phyloP scores from a whole-genome alignment of 2,329 filamentous ascomycete genomes.

The Clonostachys byssicola region DNA sequence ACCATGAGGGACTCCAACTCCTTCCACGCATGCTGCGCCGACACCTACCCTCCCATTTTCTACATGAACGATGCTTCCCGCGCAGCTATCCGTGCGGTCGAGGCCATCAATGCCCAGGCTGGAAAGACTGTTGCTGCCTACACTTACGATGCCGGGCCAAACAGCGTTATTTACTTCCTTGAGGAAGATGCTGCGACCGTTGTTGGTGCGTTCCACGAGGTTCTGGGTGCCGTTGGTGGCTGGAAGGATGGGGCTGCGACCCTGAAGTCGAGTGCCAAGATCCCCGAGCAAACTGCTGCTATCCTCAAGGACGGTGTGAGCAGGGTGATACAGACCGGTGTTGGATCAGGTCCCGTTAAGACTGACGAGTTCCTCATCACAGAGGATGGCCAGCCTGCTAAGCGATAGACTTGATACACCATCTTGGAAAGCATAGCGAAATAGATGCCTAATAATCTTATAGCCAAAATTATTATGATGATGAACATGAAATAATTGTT shows the following conservation, averaged over 20 bases:
- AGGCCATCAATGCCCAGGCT: constrained; percentile 78
- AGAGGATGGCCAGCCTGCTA: constrained; percentile 53
- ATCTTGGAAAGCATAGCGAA: background rate
- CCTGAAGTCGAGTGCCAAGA: constrained; percentile 46
- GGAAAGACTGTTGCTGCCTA: constrained; percentile 85
- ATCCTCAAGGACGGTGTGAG: constrained; percentile 75
- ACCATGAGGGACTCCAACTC: constrained; percentile 97
- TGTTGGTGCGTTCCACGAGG: constrained; percentile 71
- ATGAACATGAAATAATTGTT: no score
- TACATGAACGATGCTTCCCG: constrained; percentile 95
- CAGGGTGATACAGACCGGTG: constrained; percentile 84
- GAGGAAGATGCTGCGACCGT: constrained; percentile 72
- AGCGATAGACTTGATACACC: constrained; percentile 10
- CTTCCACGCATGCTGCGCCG: constrained; percentile 92
- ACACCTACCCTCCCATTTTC: constrained; percentile 96
- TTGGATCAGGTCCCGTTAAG: constrained; percentile 83
- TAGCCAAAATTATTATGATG: no score
- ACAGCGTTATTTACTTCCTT: constrained; percentile 93
- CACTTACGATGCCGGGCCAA: constrained; percentile 96
- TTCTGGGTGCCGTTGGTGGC: constrained; percentile 60
- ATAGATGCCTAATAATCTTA: no score
- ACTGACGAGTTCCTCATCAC: constrained; percentile 74
- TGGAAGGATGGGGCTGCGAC: constrained; percentile 62
- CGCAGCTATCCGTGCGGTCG: constrained; percentile 82
- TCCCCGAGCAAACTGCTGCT: constrained; percentile 62